Conservation (phyloP, 1,284 basidiomycete genomes). For the Cerrena zonata region DNA sequence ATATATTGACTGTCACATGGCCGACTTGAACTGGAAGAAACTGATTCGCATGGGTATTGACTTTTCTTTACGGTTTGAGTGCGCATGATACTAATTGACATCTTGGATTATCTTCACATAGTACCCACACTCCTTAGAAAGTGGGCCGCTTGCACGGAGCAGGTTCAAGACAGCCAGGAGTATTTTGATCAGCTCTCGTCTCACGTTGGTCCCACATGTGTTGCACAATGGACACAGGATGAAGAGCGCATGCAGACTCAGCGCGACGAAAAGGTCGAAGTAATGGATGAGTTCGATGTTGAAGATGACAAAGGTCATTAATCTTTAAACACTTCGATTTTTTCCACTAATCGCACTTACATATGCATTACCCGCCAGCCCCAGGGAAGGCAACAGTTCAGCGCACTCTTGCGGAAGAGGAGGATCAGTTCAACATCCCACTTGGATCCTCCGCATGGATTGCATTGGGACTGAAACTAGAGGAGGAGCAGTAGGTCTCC, state of each 20-base stretch:
- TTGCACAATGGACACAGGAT: no score
- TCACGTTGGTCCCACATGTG: no score
- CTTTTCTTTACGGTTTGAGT: neutral
- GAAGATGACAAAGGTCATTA: neutral
- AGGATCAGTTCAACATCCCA: neutral
- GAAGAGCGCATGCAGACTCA: neutral
- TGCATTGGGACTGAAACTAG: neutral
- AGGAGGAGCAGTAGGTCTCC: no score
- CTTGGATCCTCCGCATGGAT: neutral
- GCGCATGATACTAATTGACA: neutral
- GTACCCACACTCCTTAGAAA: no score
- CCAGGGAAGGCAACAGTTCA: neutral
- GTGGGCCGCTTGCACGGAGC: no score
- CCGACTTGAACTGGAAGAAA: conserved; percentile 6
- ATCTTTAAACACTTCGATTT: neutral
- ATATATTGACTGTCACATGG: neutral
- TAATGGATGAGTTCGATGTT: no score
- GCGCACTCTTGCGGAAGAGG: neutral
- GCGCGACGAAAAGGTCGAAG: no score
- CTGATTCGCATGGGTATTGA: no score
- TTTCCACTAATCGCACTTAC: neutral
- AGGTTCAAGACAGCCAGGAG: no score
- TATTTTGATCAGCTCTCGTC: no score
- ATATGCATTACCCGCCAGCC: neutral
- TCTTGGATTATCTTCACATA: no score